Base-by-base conservation (phyloP, 2,329 filamentous ascomycete genomes). In the Fragosphaeria purpurea region DNA sequence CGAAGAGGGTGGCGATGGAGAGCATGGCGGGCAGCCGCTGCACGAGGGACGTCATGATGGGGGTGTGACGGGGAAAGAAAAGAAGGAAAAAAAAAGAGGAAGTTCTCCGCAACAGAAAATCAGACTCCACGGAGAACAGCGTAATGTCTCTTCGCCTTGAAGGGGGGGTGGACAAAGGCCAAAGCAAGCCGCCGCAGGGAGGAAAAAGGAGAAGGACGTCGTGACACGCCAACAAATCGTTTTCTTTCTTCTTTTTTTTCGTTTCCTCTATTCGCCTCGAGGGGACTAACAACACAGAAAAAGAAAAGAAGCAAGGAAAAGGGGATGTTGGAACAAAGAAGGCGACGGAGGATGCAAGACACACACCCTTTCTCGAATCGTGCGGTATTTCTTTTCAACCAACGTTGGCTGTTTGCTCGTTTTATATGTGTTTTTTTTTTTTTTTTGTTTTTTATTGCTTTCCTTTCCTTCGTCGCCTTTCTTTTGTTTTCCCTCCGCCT, bases 1-100 rank as follows among this genome's bases (percentile, higher is more conserved):
- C 55, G 44, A 57, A 52, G 43, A 62, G 54, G 5, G 50, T 54
- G 6, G 50, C 56, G 12, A 58, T 56, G 8, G 46, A 42, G 31
- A 58, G 51, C 55, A 58, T 58, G 11, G 13, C 46, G 38, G 48
- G 45, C n/a, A 41, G 50, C 9, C 44, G 41, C 13, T 43, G 46
- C 22, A 51, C n/a, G 43, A 43, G 12, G 32, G 47, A 3, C 50
- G 32, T 1, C 44, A 47, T 4, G 47, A 34, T 0, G 45, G 41
- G 2, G 47, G 45, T 1, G 46, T 35, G 2, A 48, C 11, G 8
- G 47, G 33, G 5, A 32, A 37, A 4, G 45, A 11, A 3, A 35
- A 44, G 41, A 38, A 34, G 40, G 33, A 37, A 5, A 44, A 31
- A 31, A 41, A 11, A 39, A 33, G 34, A 4, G 33, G 40, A 22